Evolutionary conservation across 31 red algal genomes (phyloP).

Genomic region (Odonthalia washingtoniensis): DNA sequence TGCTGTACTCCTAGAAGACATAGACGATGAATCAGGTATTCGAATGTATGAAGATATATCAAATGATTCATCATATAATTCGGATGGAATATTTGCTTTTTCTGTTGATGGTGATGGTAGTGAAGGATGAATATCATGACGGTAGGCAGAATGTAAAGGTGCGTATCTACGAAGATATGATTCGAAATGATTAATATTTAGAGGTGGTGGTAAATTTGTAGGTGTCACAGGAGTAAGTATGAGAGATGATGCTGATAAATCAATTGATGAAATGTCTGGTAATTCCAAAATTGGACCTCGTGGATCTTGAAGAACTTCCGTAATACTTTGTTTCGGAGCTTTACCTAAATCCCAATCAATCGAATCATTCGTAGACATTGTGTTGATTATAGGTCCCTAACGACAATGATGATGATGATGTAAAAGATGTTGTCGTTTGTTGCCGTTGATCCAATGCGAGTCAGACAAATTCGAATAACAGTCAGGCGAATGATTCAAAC

Average conservation of each 20-base stretch:
- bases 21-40: constrained; percentile 24
- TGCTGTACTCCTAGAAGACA: not conserved
- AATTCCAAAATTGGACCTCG: constrained; percentile 49
- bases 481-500: no score
- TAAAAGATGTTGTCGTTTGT: no score
- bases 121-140: constrained; percentile 9
- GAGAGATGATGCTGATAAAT: constrained; percentile 53
- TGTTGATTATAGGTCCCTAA: no score
- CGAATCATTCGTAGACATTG: constrained; percentile 34
- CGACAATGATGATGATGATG: no score
- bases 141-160: constrained; percentile 47
- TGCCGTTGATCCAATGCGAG: no score
- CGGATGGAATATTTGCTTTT: constrained; percentile 25
- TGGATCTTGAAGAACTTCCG: constrained; percentile 76
- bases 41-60: not conserved
- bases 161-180: constrained; percentile 54
- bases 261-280: constrained; percentile 54
- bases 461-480: no score
- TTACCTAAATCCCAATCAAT: constrained; percentile 49
- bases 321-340: constrained; percentile 70
- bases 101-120: not conserved
- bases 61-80: constrained; percentile 54
- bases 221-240: constrained; percentile 35
- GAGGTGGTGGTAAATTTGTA: constrained; percentile 40
- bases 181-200: constrained; percentile 69